Percentiles rank a stretch among this genome's conserved stretches.
Evolutionary conservation across 139 green algal species (phyloP).

Genomic region (Closterium sp.): DNA sequence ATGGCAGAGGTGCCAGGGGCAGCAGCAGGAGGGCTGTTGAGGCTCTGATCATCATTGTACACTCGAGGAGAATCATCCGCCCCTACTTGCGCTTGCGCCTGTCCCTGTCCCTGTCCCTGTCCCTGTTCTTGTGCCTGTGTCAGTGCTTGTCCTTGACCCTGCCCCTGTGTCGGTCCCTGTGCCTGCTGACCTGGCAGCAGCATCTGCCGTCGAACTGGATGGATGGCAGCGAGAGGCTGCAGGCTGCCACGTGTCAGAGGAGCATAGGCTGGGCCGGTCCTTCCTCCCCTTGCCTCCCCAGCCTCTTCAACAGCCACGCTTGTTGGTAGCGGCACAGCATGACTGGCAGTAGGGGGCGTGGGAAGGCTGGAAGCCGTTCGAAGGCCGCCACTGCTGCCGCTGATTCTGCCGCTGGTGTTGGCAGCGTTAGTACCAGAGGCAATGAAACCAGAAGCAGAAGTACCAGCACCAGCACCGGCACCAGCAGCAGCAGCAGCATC

Average conservation of each 20-base stretch:
- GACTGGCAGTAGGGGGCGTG: not conserved
- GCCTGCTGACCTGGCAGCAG: not conserved
- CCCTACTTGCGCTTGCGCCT: not conserved
- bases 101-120: too few relatives aligned
- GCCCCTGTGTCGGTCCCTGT: not conserved
- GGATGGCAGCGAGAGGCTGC: not conserved
- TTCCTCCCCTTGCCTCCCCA: not conserved
- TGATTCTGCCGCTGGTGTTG: not conserved
- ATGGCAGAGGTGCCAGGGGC: not conserved
- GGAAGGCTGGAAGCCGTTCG: not conserved
- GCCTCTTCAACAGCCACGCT: not conserved
- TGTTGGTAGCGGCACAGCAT: not conserved
- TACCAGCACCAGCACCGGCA: too few relatives aligned
- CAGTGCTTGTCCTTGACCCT: not conserved
- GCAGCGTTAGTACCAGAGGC: not conserved
- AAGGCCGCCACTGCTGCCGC: not conserved
- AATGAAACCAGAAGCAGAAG: not conserved
- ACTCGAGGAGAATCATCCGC: not conserved
- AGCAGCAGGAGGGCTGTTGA: not conserved
- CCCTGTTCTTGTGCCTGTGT: too few relatives aligned
- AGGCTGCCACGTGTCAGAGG: not conserved
- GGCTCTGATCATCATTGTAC: not conserved
- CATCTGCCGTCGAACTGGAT: not conserved
- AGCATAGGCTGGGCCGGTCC: not conserved
- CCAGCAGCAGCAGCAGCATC: not conserved